Evolutionary conservation across 148 eudicot genomes (phyloP).

Genomic region (Arbutus unedo): DNA sequence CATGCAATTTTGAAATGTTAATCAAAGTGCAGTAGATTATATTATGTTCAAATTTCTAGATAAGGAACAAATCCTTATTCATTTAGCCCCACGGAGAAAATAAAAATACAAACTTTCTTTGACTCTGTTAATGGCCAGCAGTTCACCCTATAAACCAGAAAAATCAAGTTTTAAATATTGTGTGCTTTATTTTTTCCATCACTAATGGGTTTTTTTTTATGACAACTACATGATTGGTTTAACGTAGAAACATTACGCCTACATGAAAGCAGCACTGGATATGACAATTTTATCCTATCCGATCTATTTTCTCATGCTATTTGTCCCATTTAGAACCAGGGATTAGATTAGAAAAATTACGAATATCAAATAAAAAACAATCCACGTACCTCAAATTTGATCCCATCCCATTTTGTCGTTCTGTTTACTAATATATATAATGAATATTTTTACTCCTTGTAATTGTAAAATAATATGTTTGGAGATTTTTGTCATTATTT

Average conservation of each 20-base stretch:
- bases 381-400: too few relatives aligned
- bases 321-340: too few relatives aligned
- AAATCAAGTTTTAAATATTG: background rate
- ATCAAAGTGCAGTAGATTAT: background rate
- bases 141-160: background rate
- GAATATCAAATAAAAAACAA: too few relatives aligned
- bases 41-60: slow-evolving; percentile 19
- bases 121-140: slow-evolving; percentile 16
- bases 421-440: too few relatives aligned
- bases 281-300: too few relatives aligned
- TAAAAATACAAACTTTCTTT: background rate
- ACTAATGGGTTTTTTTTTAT: background rate
- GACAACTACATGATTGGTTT: background rate
- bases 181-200: background rate
- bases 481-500: too few relatives aligned
- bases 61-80: slow-evolving; percentile 23
- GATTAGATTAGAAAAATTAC: too few relatives aligned
- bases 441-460: too few relatives aligned
- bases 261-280: too few relatives aligned
- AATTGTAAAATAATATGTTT: too few relatives aligned
- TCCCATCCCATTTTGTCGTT: too few relatives aligned
- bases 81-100: slow-evolving; percentile 9
- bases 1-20: slow-evolving; percentile 17
- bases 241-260: background rate
- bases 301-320: too few relatives aligned